A percentile compares a stretch with the other conserved stretches of the same genome.
Conservation (phyloP, 768 basidiomycete species). For the Boletus coccyginus region DNA sequence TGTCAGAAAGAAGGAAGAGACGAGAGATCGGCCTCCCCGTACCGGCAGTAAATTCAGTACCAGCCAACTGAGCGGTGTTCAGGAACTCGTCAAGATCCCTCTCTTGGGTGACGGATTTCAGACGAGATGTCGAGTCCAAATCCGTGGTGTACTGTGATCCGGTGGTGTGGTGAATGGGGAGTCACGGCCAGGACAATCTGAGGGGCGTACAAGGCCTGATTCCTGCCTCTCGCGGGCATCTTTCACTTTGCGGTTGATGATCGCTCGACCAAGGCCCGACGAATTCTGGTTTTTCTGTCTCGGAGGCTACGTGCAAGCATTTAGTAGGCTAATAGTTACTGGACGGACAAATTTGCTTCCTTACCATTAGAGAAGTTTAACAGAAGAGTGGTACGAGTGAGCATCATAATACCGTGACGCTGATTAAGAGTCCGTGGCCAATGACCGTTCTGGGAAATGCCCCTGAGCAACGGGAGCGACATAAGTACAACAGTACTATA, state of each 20-base stretch:
- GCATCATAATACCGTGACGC: too few species aligned
- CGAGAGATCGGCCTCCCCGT: constrained; percentile 16
- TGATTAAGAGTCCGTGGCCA: constrained; percentile 9
- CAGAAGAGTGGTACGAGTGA: neutral
- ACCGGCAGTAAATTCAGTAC: constrained; percentile 96
- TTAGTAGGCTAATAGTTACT: neutral
- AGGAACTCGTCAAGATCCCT: constrained; percentile 94
- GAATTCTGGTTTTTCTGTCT: constrained; percentile 63
- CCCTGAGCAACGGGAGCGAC: neutral
- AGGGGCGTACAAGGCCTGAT: constrained; percentile 58
- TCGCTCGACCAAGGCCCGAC: constrained; percentile 88
- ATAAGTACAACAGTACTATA: too few species aligned
- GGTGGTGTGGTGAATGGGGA: constrained; percentile 25
- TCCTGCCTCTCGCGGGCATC: constrained; percentile 34
- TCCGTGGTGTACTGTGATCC: constrained; percentile 65
- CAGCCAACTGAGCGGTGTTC: constrained; percentile 91
- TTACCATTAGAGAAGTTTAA: constrained; percentile 14
- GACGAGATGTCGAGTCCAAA: constrained; percentile 57
- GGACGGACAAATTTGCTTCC: neutral
- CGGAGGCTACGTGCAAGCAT: constrained; percentile 40
- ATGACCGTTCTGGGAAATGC: constrained; percentile 10
- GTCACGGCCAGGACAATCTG: neutral
- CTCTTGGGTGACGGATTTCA: constrained; percentile 95
- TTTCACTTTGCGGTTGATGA: constrained; percentile 82
- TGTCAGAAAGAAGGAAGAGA: neutral